These are phyloP conservation scores for Jamesozyma rosinii DNA, from an alignment of 805 yeast genomes.

Conservation along the genomic window DNA sequence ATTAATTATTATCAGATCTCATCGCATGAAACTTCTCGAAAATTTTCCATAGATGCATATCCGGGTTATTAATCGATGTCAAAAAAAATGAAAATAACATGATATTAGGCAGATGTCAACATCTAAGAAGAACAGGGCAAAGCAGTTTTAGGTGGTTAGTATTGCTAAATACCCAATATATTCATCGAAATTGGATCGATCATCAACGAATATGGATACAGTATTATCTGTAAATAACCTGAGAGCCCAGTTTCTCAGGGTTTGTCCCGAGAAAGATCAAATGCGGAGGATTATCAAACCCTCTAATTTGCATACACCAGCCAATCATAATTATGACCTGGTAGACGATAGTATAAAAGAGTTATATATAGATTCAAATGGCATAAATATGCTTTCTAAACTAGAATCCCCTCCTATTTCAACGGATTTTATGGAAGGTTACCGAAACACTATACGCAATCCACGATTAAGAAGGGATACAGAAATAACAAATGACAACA, in stretches of 20 bases:
- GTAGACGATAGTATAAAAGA: constrained; percentile 11
- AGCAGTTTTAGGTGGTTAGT: no score
- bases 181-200: no score
- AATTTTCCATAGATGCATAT: no score
- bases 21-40: no score
- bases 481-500: background rate
- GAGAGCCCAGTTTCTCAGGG: constrained; percentile 24
- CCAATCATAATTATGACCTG: constrained; percentile 1
- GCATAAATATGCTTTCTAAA: constrained; percentile 12
- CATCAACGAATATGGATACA: no score
- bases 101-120: no score
- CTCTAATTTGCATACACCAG: constrained; percentile 6
- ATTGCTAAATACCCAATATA: no score
- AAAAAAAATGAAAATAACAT: no score
- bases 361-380: constrained; percentile 16
- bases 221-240: constrained; percentile 20
- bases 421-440: constrained; percentile 15
- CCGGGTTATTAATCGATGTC: no score
- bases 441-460: constrained; percentile 2
- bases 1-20: no score
- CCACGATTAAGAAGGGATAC: constrained; percentile 4
- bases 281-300: constrained; percentile 26
- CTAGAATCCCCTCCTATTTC: constrained; percentile 28
- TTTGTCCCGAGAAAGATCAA: constrained; percentile 25
- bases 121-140: no score